Evolutionary conservation across 2,329 filamentous ascomycete genomes (phyloP).

Genomic region (Scedosporium boydii): DNA sequence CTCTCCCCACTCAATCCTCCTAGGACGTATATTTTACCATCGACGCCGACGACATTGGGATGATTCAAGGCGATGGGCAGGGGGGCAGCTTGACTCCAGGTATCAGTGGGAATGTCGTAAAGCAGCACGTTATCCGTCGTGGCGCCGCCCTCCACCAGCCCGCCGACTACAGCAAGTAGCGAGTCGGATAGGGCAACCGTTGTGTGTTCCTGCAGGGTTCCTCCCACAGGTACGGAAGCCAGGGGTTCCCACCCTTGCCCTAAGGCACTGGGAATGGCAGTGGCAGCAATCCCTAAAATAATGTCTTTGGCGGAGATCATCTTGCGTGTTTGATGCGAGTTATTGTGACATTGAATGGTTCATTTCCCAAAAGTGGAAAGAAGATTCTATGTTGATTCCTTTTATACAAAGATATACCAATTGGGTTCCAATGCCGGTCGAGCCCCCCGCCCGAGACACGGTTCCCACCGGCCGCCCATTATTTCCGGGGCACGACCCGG

Average conservation of each 20-base stretch:
- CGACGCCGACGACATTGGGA: conserved; percentile 24
- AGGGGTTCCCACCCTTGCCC: conserved; percentile 14
- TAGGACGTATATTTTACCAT: conserved; percentile 27
- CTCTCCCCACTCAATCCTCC: conserved; percentile 21
- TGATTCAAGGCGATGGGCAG: conserved; percentile 24
- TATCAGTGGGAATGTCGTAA: conserved; percentile 20
- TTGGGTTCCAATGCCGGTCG: too few relatives aligned
- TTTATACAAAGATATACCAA: too few relatives aligned
- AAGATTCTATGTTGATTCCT: too few relatives aligned
- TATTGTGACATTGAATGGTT: neutral
- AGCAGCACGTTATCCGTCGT: conserved; percentile 19
- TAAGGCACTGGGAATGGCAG: neutral
- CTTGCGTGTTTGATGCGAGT: neutral
- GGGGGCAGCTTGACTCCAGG: conserved; percentile 18
- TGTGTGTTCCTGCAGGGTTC: conserved; percentile 18
- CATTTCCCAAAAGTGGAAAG: too few relatives aligned
- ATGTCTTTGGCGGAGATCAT: neutral
- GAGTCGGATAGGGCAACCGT: conserved; percentile 14
- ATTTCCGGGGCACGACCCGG: too few relatives aligned
- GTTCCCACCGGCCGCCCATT: too few relatives aligned
- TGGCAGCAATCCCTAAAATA: neutral
- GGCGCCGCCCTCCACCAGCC: conserved; percentile 13
- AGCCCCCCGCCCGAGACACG: too few relatives aligned
- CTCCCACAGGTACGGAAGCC: conserved; percentile 12
- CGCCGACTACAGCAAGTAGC: conserved; percentile 17